Evolutionary conservation across 495 filamentous ascomycete genomes (phyloP).

Genomic region (Schizothecium vesticola): DNA sequence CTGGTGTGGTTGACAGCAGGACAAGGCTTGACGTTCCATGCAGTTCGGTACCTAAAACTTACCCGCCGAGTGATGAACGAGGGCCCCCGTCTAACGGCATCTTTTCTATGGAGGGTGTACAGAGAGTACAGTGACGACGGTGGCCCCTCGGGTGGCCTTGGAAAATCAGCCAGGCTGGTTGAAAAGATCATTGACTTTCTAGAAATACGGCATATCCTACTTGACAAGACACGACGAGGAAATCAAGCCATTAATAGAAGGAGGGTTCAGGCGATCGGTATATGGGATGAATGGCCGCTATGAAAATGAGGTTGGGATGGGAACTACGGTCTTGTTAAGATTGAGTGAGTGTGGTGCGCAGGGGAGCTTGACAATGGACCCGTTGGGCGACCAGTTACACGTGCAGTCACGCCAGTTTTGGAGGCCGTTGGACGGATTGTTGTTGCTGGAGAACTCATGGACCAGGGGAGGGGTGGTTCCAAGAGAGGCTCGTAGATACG

Average conservation of each 20-base stretch:
- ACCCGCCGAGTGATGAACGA: neutral
- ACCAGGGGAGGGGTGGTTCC: neutral
- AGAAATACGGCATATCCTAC: neutral
- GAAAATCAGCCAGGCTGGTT: neutral
- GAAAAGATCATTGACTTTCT: neutral
- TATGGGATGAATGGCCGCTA: neutral
- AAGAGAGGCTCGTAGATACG: neutral
- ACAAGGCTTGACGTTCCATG: neutral
- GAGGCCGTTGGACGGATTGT: neutral
- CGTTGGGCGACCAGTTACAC: neutral
- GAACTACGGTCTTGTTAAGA: neutral
- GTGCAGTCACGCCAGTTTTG: neutral
- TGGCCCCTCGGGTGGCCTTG: too few species aligned
- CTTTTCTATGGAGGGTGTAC: neutral
- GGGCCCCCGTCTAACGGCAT: neutral
- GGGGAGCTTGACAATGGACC: neutral
- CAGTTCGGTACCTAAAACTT: neutral
- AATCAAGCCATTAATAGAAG: neutral
- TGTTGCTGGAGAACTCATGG: neutral
- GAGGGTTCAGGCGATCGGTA: neutral
- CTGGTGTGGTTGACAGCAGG: neutral
- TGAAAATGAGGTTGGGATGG: neutral
- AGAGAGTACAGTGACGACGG: neutral
- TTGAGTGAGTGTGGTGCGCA: neutral
- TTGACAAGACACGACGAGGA: neutral